Conservation (phyloP, 2,329 filamentous ascomycete genomes). For the Leptographium radiaticola region DNA sequence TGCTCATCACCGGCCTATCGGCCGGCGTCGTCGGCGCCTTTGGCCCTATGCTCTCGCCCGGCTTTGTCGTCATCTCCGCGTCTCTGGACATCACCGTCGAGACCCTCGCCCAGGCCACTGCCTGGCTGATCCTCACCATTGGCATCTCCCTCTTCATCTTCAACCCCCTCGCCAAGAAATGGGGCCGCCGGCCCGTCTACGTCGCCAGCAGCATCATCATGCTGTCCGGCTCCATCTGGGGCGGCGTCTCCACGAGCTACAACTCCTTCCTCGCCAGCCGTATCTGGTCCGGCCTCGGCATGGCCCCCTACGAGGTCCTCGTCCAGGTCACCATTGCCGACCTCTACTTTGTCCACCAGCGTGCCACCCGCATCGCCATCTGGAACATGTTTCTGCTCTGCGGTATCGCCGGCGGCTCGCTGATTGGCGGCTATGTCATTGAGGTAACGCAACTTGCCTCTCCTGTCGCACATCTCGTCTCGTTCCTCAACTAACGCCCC, state of each 20-base stretch:
- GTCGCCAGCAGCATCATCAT: constrained; percentile 32
- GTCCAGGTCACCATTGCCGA: constrained; percentile 38
- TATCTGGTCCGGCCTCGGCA: constrained; percentile 32
- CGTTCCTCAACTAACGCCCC: background rate
- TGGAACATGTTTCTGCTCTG: constrained; percentile 28
- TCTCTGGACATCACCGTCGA: constrained; percentile 29
- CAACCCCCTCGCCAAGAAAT: constrained; percentile 36
- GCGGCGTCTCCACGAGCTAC: constrained; percentile 28
- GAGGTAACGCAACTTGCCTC: constrained; percentile 10
- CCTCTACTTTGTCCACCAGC: constrained; percentile 32
- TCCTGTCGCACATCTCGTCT: background rate
- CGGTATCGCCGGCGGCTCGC: constrained; percentile 26
- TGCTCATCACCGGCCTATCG: constrained; percentile 30
- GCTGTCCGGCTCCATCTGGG: constrained; percentile 34
- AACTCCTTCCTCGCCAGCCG: constrained; percentile 31
- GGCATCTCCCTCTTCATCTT: constrained; percentile 35
- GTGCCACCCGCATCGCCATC: constrained; percentile 27
- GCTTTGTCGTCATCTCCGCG: constrained; percentile 31
- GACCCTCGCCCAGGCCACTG: constrained; percentile 29
- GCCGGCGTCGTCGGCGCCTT: constrained; percentile 36
- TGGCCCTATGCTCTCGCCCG: constrained; percentile 36
- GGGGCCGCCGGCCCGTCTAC: constrained; percentile 36
- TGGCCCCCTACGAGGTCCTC: constrained; percentile 37
- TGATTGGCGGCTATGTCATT: constrained; percentile 28
- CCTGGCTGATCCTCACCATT: constrained; percentile 34